These are phyloP conservation scores for Paracorniculantispora psalliotae DNA, from an alignment of 2,329 filamentous ascomycete species.

Conservation along the genomic window DNA sequence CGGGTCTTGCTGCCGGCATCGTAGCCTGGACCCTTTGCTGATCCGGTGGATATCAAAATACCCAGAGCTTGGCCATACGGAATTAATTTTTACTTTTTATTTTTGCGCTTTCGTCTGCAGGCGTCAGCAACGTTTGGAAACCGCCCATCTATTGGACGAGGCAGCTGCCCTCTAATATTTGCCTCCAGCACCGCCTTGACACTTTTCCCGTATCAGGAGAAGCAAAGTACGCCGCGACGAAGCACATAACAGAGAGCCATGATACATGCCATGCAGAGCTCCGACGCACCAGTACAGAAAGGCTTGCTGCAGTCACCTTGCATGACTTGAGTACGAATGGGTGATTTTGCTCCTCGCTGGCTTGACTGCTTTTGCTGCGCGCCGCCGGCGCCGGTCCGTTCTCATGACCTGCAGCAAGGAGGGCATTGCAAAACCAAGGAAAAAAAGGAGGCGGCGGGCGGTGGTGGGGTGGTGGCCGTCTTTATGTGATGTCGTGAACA, in stretches of 20 bases:
- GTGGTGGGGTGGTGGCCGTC: background rate
- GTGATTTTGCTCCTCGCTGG: background rate
- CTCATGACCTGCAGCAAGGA: too few species aligned
- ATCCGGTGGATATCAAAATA: background rate
- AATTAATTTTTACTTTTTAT: background rate
- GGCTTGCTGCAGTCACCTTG: conserved; percentile 2
- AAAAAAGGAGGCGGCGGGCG: background rate
- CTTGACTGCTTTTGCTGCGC: too few species aligned
- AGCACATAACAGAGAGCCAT: too few species aligned
- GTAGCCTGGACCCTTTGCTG: background rate
- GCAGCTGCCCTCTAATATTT: background rate
- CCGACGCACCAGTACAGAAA: background rate
- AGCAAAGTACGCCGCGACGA: background rate
- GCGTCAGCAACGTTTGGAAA: background rate
- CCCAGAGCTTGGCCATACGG: background rate
- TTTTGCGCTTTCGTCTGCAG: background rate
- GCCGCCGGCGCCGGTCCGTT: too few species aligned
- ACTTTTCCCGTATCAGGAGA: background rate
- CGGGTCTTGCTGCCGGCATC: background rate
- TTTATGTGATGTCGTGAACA: background rate
- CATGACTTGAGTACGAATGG: background rate
- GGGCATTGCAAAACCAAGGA: background rate
- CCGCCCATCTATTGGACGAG: background rate
- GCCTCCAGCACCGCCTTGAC: too few species aligned
- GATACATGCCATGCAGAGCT: background rate